A percentile compares a stretch with the other conserved stretches of the same genome.
Conservation (phyloP, 2,329 filamentous ascomycete species). For the Dactylellina drechsleri region DNA sequence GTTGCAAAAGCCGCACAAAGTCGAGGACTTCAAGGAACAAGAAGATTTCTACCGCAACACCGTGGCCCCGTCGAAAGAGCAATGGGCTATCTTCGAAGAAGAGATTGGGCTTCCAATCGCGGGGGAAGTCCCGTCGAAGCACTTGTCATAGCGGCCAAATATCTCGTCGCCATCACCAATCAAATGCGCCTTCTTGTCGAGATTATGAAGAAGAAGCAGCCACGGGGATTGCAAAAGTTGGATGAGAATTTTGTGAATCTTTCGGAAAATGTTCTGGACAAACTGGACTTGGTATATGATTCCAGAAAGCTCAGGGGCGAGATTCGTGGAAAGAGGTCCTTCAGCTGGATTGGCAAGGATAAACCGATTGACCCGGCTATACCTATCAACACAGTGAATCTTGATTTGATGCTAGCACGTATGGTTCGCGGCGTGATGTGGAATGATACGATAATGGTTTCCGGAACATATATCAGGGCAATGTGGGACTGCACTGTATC, state of each 20-base stretch:
- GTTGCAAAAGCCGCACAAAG: background rate
- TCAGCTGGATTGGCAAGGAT: background rate
- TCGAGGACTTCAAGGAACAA: background rate
- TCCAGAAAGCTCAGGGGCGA: background rate
- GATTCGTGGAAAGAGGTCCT: background rate
- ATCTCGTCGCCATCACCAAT: background rate
- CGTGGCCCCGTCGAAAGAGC: background rate
- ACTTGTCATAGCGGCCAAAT: background rate
- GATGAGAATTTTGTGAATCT: background rate
- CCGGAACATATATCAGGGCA: background rate
- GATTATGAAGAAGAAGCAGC: slow-evolving; percentile 1
- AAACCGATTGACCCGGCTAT: background rate
- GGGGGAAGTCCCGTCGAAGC: background rate
- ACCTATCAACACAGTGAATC: background rate
- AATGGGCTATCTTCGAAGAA: slow-evolving; percentile 17
- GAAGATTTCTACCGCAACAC: background rate
- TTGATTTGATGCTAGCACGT: background rate
- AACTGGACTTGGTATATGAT: background rate
- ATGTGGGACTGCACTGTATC: background rate
- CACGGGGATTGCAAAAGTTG: background rate
- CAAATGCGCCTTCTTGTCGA: background rate
- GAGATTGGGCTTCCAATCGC: background rate
- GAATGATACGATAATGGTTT: background rate
- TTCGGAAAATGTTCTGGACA: background rate
- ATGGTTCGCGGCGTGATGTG: background rate